Percentiles rank a stretch among this genome's conserved stretches.
These are phyloP conservation scores for Podospora anserina DNA, from an alignment of 495 filamentous ascomycete species.

Conservation along the genomic window DNA sequence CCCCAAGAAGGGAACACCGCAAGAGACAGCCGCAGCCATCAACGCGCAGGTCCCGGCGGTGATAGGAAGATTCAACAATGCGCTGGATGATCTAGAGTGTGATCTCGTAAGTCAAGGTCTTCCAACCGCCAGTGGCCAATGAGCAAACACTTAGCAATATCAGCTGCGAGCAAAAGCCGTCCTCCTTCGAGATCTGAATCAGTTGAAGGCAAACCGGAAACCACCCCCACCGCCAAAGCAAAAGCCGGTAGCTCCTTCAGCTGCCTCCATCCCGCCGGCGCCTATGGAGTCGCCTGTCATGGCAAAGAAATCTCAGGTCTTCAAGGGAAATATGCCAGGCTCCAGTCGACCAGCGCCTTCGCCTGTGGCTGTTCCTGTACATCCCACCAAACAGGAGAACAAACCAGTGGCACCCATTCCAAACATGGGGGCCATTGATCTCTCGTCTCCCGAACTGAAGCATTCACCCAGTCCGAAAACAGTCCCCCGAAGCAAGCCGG, in stretches of 20 bases:
- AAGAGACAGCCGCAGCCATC: conserved; percentile 29
- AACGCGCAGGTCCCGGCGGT: conserved; percentile 38
- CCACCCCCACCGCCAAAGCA: conserved; percentile 19
- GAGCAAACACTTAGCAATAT: conserved; percentile 18
- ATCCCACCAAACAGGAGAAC: conserved; percentile 26
- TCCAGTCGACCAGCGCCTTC: conserved; percentile 25
- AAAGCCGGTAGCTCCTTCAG: conserved; percentile 34
- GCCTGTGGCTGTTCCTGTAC: conserved; percentile 4
- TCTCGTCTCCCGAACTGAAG: conserved; percentile 24
- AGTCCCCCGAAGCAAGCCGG: conserved; percentile 18
- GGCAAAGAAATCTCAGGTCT: conserved; percentile 5
- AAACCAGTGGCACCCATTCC: conserved; percentile 49
- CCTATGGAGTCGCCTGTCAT: conserved; percentile 24
- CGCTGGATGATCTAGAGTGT: conserved; percentile 50
- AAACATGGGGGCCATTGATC: conserved; percentile 42
- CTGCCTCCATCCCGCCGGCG: conserved; percentile 35
- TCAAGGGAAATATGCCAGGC: conserved; percentile 4
- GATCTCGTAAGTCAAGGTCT: conserved; percentile 46
- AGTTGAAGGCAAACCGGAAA: conserved; percentile 31
- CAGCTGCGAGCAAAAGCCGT: conserved; percentile 44
- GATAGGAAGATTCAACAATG: conserved; percentile 45
- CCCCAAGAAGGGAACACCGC: conserved; percentile 31
- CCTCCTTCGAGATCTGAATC: conserved; percentile 42
- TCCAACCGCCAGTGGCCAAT: not conserved
- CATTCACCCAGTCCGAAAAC: conserved; percentile 23